These are phyloP conservation scores for Calonectria pteridis DNA, from an alignment of 2,329 filamentous ascomycete genomes.

Conservation along the genomic window DNA sequence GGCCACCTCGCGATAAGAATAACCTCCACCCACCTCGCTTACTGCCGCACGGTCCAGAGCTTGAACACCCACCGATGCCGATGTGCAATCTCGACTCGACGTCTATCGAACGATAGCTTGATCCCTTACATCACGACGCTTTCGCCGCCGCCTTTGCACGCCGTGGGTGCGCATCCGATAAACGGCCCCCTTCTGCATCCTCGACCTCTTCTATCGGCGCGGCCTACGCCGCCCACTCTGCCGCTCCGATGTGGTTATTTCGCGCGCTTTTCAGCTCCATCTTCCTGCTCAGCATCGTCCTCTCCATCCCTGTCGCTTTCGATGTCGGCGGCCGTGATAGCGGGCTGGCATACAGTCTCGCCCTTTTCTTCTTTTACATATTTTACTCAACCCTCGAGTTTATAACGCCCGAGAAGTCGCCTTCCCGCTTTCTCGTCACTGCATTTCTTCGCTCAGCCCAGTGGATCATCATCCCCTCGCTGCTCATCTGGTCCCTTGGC, in stretches of 20 bases:
- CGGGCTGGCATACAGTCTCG: slow-evolving; percentile 92
- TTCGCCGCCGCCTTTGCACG: slow-evolving; percentile 23
- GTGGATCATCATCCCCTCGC: slow-evolving; percentile 85
- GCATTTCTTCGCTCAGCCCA: slow-evolving; percentile 80
- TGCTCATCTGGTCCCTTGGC: slow-evolving; percentile 95
- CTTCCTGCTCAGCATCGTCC: slow-evolving; percentile 92
- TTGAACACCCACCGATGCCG: slow-evolving; percentile 29
- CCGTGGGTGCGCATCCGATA: slow-evolving; percentile 27
- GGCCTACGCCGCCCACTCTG: slow-evolving; percentile 45
- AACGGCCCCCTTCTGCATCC: slow-evolving; percentile 4
- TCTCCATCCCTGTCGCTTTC: slow-evolving; percentile 96
- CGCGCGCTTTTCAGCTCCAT: slow-evolving; percentile 82
- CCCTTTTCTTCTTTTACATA: slow-evolving; percentile 91
- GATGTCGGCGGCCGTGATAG: slow-evolving; percentile 97
- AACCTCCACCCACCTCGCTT: slow-evolving; percentile 5
- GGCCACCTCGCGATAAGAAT: slow-evolving; percentile 18
- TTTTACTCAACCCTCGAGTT: slow-evolving; percentile 85
- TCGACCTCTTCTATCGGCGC: slow-evolving; percentile 40
- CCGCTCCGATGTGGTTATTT: slow-evolving; percentile 81
- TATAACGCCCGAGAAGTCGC: slow-evolving; percentile 82
- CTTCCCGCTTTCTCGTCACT: slow-evolving; percentile 78
- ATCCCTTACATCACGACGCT: slow-evolving; percentile 24
- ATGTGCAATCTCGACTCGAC: slow-evolving; percentile 37
- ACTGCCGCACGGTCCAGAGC: slow-evolving; percentile 15
- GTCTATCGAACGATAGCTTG: slow-evolving; percentile 30